Conservation (phyloP, 2,329 filamentous ascomycete genomes). For the Alternaria gansuensis region DNA sequence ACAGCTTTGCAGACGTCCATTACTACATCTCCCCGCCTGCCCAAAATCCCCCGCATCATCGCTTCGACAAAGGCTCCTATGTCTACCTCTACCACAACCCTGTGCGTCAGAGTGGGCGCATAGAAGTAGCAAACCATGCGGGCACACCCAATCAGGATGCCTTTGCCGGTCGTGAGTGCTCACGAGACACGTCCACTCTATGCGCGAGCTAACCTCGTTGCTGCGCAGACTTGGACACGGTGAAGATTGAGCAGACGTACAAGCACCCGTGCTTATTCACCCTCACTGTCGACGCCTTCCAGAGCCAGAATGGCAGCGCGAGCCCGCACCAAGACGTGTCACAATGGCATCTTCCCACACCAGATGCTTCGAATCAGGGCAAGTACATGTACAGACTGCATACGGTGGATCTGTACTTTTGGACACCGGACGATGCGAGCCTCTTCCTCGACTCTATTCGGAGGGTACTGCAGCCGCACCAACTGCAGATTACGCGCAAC, state of each 20-base stretch:
- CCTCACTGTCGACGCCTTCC: slow-evolving; percentile 65
- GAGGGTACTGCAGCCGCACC: slow-evolving; percentile 70
- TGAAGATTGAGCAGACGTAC: slow-evolving; percentile 74
- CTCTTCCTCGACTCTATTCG: slow-evolving; percentile 74
- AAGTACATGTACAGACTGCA: slow-evolving; percentile 83
- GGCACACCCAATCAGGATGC: slow-evolving; percentile 81
- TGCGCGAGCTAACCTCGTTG: slow-evolving; percentile 29
- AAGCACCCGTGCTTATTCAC: slow-evolving; percentile 77
- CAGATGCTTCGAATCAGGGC: slow-evolving; percentile 75
- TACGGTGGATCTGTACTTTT: slow-evolving; percentile 80
- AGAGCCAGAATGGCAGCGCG: slow-evolving; percentile 47
- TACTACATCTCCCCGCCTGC: slow-evolving; percentile 78
- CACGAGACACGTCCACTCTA: not conserved
- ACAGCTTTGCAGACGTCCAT: slow-evolving; percentile 78
- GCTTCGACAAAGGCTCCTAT: slow-evolving; percentile 82
- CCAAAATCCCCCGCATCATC: slow-evolving; percentile 75
- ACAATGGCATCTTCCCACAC: slow-evolving; percentile 79
- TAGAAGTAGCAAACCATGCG: slow-evolving; percentile 79
- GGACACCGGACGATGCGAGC: slow-evolving; percentile 75
- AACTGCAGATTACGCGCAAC: slow-evolving; percentile 46
- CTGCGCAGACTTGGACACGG: slow-evolving; percentile 68
- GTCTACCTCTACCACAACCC: slow-evolving; percentile 82
- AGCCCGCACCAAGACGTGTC: slow-evolving; percentile 58
- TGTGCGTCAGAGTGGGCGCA: slow-evolving; percentile 69
- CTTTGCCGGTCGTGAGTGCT: slow-evolving; percentile 75